A percentile compares a stretch with the other conserved stretches of the same genome.
These are phyloP conservation scores for Pisolithus sp. DNA, from an alignment of 768 basidiomycete genomes.

Conservation along the genomic window DNA sequence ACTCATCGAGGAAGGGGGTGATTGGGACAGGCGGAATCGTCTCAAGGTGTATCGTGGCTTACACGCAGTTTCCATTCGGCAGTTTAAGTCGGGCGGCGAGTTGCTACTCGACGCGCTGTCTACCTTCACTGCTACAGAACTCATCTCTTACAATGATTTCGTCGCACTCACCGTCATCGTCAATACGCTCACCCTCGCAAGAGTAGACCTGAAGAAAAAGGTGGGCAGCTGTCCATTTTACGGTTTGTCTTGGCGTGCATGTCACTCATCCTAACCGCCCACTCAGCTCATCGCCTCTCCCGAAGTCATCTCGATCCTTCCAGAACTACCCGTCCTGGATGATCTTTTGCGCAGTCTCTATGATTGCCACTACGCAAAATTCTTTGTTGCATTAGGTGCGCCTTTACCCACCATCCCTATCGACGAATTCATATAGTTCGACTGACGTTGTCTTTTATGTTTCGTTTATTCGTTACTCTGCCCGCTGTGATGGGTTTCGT, in stretches of 20 bases:
- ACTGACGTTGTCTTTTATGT: too few species aligned
- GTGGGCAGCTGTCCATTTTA: slow-evolving; percentile 29
- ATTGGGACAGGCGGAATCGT: slow-evolving; percentile 86
- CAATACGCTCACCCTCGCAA: slow-evolving; percentile 66
- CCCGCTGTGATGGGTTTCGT: background rate
- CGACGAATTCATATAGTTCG: too few species aligned
- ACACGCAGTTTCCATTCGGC: slow-evolving; percentile 77
- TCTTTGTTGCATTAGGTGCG: slow-evolving; percentile 83
- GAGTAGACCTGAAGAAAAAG: slow-evolving; percentile 90
- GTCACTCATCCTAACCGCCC: slow-evolving; percentile 3
- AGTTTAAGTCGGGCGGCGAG: slow-evolving; percentile 72
- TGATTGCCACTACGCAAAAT: slow-evolving; percentile 90
- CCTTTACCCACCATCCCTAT: slow-evolving; percentile 7
- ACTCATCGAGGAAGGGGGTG: slow-evolving; percentile 90
- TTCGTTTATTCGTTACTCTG: background rate
- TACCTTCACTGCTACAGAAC: slow-evolving; percentile 90
- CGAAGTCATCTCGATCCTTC: slow-evolving; percentile 81
- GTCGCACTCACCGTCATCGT: slow-evolving; percentile 69
- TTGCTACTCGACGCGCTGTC: slow-evolving; percentile 87
- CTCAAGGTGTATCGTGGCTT: slow-evolving; percentile 46
- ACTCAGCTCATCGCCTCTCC: slow-evolving; percentile 74
- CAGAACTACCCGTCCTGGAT: slow-evolving; percentile 75
- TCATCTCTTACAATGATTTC: slow-evolving; percentile 85
- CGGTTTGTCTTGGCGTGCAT: background rate
- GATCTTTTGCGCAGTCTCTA: slow-evolving; percentile 84